Evolutionary conservation across 2,329 filamentous ascomycete species (phyloP).

Genomic region (Colletotrichum cordylinicola): DNA sequence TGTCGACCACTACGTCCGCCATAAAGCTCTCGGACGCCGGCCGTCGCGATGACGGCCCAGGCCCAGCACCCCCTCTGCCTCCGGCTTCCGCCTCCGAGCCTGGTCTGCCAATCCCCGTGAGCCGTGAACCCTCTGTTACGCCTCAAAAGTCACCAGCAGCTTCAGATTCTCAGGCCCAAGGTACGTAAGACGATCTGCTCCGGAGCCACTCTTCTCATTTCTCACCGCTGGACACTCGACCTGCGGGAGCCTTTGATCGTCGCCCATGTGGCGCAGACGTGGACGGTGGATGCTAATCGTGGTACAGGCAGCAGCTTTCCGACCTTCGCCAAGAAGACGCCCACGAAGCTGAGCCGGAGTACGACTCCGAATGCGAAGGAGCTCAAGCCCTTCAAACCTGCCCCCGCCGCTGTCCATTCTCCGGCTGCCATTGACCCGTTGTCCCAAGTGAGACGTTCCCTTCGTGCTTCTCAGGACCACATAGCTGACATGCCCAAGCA

Average conservation of each 20-base stretch:
- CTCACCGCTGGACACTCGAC: background rate
- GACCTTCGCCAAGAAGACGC: slow-evolving; percentile 20
- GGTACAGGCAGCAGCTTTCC: slow-evolving; percentile 16
- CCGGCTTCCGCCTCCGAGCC: slow-evolving; percentile 28
- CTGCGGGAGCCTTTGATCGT: background rate
- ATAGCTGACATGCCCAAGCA: slow-evolving; percentile 45
- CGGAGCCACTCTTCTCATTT: background rate
- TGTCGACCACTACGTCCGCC: slow-evolving; percentile 19
- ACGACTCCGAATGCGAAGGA: slow-evolving; percentile 23
- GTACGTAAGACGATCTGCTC: slow-evolving; percentile 26
- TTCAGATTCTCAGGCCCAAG: slow-evolving; percentile 34
- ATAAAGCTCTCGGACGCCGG: slow-evolving; percentile 18
- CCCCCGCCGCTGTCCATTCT: slow-evolving; percentile 16
- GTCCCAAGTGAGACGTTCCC: slow-evolving; percentile 28
- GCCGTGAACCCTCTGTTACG: slow-evolving; percentile 15
- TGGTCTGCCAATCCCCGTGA: slow-evolving; percentile 27
- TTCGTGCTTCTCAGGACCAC: background rate
- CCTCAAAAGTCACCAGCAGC: slow-evolving; percentile 27
- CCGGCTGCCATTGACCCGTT: slow-evolving; percentile 32
- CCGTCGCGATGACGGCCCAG: slow-evolving; percentile 8
- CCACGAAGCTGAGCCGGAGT: slow-evolving; percentile 15
- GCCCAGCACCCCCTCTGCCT: background rate
- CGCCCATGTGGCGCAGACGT: background rate
- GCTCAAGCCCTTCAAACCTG: slow-evolving; percentile 17
- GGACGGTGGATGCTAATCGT: slow-evolving; percentile 5